Conservation (phyloP, 2,329 filamentous ascomycete genomes). For the Fusarium setosum region DNA sequence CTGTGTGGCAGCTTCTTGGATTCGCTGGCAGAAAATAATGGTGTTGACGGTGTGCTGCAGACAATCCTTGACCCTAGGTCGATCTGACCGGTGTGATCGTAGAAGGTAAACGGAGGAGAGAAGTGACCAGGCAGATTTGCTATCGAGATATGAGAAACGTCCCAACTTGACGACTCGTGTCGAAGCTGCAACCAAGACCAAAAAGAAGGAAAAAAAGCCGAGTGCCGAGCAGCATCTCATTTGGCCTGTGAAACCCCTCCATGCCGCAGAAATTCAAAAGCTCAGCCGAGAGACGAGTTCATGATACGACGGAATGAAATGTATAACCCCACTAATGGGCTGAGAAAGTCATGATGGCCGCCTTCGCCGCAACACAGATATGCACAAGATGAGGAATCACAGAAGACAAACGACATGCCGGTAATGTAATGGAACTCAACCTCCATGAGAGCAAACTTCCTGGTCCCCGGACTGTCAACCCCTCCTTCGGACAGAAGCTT, state of each 20-base stretch:
- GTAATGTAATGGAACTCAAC: conserved; percentile 9
- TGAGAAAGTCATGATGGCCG: conserved; percentile 12
- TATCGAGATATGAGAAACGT: neutral
- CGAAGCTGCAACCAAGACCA: too few species aligned
- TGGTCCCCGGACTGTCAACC: conserved; percentile 21
- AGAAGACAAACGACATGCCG: neutral
- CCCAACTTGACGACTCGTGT: too few species aligned
- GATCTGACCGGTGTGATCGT: neutral
- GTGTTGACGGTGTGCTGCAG: neutral
- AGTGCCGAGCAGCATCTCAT: neutral
- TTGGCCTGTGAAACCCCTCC: neutral
- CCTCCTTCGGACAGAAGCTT: conserved; percentile 19
- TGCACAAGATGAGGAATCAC: neutral
- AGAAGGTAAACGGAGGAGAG: neutral
- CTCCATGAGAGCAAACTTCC: conserved; percentile 20
- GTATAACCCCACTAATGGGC: conserved; percentile 25
- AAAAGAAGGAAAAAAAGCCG: neutral
- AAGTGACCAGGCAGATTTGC: neutral
- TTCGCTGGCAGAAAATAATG: neutral
- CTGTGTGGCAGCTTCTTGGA: too few species aligned
- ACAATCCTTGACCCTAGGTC: neutral
- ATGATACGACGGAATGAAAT: neutral
- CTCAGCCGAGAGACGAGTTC: conserved; percentile 1
- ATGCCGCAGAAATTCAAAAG: neutral
- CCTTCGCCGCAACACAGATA: conserved; percentile 1